Percentiles rank a stretch among this genome's conserved stretches.
These are phyloP conservation scores for Rhizopus microsporus DNA, from an alignment of 371 early-diverging fungal species.

Conservation along the genomic window DNA sequence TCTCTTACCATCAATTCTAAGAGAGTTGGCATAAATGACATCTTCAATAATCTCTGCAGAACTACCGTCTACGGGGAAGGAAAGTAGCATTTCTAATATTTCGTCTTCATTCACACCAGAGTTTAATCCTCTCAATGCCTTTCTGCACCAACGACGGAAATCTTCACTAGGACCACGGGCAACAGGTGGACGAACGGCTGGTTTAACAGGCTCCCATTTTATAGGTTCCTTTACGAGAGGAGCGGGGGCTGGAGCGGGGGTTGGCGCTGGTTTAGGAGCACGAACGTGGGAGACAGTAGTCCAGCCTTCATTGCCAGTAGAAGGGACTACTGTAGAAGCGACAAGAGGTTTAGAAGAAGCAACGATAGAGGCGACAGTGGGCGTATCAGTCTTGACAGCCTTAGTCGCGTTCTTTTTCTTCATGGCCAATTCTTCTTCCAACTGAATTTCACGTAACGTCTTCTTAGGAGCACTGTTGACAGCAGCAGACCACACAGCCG, in stretches of 20 bases:
- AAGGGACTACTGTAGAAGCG: conserved; percentile 23
- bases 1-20: conserved; percentile 73
- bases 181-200: conserved; percentile 19
- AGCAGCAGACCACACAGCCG: conserved; percentile 42
- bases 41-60: conserved; percentile 80
- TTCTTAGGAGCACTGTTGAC: conserved; percentile 60
- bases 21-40: conserved; percentile 74
- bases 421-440: conserved; percentile 70
- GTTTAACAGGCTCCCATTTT: conserved; percentile 35
- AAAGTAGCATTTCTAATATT: conserved; percentile 75
- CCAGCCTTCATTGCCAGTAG: conserved; percentile 31
- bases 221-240: conserved; percentile 15
- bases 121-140: conserved; percentile 66
- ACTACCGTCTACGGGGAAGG: conserved; percentile 75
- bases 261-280: conserved; percentile 27
- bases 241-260: conserved; percentile 17
- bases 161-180: conserved; percentile 63
- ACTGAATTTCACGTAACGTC: conserved; percentile 76
- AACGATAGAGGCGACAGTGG: conserved; percentile 20
- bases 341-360: conserved; percentile 22
- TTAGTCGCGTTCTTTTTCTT: conserved; percentile 44
- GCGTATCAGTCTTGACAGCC: conserved; percentile 24
- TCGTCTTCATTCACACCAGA: conserved; percentile 72
- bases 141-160: conserved; percentile 77
- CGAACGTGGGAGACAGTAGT: conserved; percentile 49